Conservation (phyloP, 1,284 basidiomycete species). For the Boletus subluridellus region DNA sequence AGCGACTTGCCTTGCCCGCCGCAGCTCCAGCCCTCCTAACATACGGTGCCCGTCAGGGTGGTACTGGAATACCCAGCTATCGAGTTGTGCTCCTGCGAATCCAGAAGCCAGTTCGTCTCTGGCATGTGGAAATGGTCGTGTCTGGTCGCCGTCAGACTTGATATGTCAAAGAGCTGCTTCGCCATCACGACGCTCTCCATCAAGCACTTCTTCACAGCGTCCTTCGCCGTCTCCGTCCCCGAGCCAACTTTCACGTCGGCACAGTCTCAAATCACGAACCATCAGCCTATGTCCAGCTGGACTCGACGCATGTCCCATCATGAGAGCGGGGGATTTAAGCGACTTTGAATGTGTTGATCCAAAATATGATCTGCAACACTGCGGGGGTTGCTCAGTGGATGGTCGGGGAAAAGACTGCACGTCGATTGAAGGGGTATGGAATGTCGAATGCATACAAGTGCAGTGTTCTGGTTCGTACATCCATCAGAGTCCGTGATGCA, state of each 20-base stretch:
- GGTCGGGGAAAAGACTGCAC: conserved; percentile 71
- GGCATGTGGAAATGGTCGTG: neutral
- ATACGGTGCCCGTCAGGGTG: conserved; percentile 15
- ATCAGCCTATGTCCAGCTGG: conserved; percentile 39
- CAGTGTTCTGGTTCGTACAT: conserved; percentile 21
- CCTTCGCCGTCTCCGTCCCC: conserved; percentile 11
- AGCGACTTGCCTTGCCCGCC: conserved; percentile 14
- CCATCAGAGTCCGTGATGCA: neutral
- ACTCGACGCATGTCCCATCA: conserved; percentile 61
- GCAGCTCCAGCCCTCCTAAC: neutral
- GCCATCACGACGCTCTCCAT: neutral
- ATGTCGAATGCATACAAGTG: conserved; percentile 61
- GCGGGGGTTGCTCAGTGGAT: conserved; percentile 68
- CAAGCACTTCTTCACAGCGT: neutral
- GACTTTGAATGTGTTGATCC: conserved; percentile 67
- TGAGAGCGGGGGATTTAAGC: conserved; percentile 35
- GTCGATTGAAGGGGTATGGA: conserved; percentile 57
- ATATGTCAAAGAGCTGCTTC: conserved; percentile 8
- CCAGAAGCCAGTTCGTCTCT: conserved; percentile 3
- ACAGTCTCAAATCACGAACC: conserved; percentile 38
- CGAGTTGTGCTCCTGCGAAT: conserved; percentile 13
- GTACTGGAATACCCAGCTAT: conserved; percentile 17
- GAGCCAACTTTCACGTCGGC: conserved; percentile 2
- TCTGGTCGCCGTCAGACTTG: conserved; percentile 15
- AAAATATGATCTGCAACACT: conserved; percentile 54